Base-by-base conservation (phyloP, 164 flowering plant genomes). In the Stephania japonica region DNA sequence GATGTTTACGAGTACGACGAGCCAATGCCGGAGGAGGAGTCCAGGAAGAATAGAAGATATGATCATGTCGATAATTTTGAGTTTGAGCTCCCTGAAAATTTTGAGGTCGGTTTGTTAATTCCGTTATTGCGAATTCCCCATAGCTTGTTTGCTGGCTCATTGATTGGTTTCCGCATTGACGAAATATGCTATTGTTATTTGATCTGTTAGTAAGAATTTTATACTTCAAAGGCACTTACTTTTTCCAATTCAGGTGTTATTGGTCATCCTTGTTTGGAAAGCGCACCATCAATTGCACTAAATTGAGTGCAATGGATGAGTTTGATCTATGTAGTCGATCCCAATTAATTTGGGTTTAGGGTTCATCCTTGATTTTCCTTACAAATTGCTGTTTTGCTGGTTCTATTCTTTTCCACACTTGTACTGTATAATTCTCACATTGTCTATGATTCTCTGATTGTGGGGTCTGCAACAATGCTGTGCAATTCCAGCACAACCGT, bases 1-100 rank as follows among this genome's bases (percentile, higher is more conserved):
- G 90, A 90, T 72, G 72, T 89, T 14, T 93, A 91, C 61, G 99
- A 95, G 84, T 90, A 90, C 61, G 93, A 91, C 24, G 96, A 91
- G 73, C 85, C 61, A 6, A 38, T 82, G 50, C 77, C 99, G 0
- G 86, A 92, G 79, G 97, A 95, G 81, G 98, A 92, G 65, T 84
- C 88, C 25, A 81, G 38, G 85, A 95, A 84, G 89, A 95, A 95
- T 72, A 81, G 85, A 26, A 80, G 98, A 18, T 93, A 75, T 68
- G 98, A 93, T 43, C 80, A 85, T 1, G 91, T 95, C 18, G 98
- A 95, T n/a, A 95, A 87, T 63, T 81, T 81, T 19, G 88, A 91
- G 76, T 89, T 84, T 56, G 84, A 90, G 84, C 86, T 93, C 50
- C 96, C 98, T 7, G 86, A 88, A 0, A 73, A 90, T 0, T 90